phyloP scores from a whole-genome alignment of 108 stramenopile species.

The Cylindrotheca fusiformis region DNA sequence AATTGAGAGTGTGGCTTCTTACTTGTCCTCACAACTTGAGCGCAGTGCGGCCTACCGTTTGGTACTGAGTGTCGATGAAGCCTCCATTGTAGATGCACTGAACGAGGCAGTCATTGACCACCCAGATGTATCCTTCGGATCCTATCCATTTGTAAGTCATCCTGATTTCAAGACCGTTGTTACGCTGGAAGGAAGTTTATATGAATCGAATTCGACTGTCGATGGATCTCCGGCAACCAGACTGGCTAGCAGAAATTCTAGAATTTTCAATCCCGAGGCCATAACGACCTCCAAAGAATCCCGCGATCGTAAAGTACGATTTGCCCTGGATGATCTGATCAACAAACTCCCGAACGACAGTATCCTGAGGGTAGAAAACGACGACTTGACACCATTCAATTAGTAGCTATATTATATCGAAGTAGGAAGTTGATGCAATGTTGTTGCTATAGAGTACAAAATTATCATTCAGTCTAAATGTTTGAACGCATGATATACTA shows the following conservation, averaged over 20 bases:
- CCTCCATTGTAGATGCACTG: conserved; percentile 61
- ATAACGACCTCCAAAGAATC: conserved; percentile 18
- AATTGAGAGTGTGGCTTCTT: conserved; percentile 71
- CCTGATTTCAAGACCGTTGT: conserved; percentile 80
- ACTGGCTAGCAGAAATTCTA: conserved; percentile 20
- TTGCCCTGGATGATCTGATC: conserved; percentile 76
- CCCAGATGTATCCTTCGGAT: conserved; percentile 73
- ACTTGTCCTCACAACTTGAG: conserved; percentile 59
- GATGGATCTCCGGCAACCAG: neutral
- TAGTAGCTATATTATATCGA: conserved; percentile 4
- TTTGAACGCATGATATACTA: too few relatives aligned
- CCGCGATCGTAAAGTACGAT: conserved; percentile 54
- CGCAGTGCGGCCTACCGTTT: conserved; percentile 63
- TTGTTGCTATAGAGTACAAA: neutral
- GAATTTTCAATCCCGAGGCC: conserved; percentile 21
- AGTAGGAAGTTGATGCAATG: neutral
- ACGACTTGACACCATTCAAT: conserved; percentile 41
- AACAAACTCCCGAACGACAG: conserved; percentile 64
- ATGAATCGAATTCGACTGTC: conserved; percentile 6
- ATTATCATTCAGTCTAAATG: neutral
- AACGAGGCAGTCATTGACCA: conserved; percentile 67
- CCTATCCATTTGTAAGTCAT: conserved; percentile 80
- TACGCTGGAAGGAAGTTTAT: conserved; percentile 69
- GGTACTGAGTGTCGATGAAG: conserved; percentile 65
- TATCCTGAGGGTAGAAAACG: conserved; percentile 70